Evolutionary conservation across 139 green algal genomes (phyloP), one percentile per base, ranked within the genome.

Genomic region (Nannochloris sp.): DNA sequence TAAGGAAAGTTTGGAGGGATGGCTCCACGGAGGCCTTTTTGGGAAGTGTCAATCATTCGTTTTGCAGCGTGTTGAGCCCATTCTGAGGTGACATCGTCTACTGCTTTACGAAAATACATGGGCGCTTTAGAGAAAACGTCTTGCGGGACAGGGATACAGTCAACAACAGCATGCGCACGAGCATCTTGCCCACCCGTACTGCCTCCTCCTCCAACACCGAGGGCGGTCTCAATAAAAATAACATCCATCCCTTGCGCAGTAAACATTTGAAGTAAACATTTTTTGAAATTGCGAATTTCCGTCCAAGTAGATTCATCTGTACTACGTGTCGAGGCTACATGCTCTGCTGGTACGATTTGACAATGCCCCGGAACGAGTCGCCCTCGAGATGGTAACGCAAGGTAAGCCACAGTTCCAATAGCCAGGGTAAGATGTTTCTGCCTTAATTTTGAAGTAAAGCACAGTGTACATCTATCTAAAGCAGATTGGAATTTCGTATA

Each of bases 261-360:
- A 65, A 34, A 86, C 88, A 96, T 95, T 65, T 87, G 83, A 5
- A 98, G 80, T 24, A 98, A 79, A 75, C 88, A 96, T 83, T 98
- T 98, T 44, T 97, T 95, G 82, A 98, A 98, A 78, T 98, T 98
- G 71, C 92, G 87, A 33, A 98, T 72, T 79, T 98, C 93, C 0
- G 83, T 93, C 87, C 85, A 96, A 6, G 84, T 79, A n/a, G 70
- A 76, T 44, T 97, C 93, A 60, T 95, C 88, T 35, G 81, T 71
- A 48, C 79, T 68, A 0, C 89, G 79, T 1, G 75, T 78, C 45
- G 78, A 87, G 14, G 82, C 33, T 29, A 74, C 29, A 61, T 96
- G 87, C 66, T 95, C 85, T 12, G 58, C 54, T 13, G 90, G 80
- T 31, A 86, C 71, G 64, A 98, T 95, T 51, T 63, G 58, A 78